A percentile compares a stretch with the other conserved stretches of the same genome.
Evolutionary conservation across 495 filamentous ascomycete species (phyloP).

Genomic region (Aspergillus avenaceus): DNA sequence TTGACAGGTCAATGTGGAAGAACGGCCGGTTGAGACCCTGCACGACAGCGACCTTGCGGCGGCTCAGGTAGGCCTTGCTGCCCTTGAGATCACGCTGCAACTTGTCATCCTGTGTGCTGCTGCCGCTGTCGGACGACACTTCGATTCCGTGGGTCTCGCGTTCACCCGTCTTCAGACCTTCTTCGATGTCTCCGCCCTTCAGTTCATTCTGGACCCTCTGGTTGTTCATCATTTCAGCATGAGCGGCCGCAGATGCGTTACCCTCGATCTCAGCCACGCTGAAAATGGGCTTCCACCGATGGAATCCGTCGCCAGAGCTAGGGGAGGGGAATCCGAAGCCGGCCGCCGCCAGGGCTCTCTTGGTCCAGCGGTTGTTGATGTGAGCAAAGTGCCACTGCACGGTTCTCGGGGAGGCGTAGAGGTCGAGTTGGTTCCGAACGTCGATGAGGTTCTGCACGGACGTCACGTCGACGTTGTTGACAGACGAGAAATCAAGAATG

Average conservation of each 20-base stretch:
- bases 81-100: constrained; percentile 42
- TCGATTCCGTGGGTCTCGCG: constrained; percentile 30
- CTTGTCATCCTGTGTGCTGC: constrained; percentile 33
- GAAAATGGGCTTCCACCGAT: constrained; percentile 94
- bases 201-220: constrained; percentile 34
- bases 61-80: constrained; percentile 41
- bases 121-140: constrained; percentile 25
- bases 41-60: constrained; percentile 59
- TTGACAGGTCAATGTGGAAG: constrained; percentile 93
- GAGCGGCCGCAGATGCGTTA: constrained; percentile 58
- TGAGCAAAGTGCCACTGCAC: constrained; percentile 96
- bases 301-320: constrained; percentile 45
- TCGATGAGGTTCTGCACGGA: constrained; percentile 95
- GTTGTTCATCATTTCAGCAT: constrained; percentile 55
- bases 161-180: constrained; percentile 28
- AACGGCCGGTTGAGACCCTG: constrained; percentile 84
- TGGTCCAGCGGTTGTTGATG: constrained; percentile 97
- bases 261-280: constrained; percentile 88
- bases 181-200: constrained; percentile 38
- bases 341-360: constrained; percentile 84
- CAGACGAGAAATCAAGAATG: constrained; percentile 91
- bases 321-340: constrained; percentile 90
- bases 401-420: constrained; percentile 73
- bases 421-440: constrained; percentile 94
- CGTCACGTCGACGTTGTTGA: constrained; percentile 95